phyloP scores from a whole-genome alignment of 176 grass and related monocot species.

The Oryza longistaminata region DNA sequence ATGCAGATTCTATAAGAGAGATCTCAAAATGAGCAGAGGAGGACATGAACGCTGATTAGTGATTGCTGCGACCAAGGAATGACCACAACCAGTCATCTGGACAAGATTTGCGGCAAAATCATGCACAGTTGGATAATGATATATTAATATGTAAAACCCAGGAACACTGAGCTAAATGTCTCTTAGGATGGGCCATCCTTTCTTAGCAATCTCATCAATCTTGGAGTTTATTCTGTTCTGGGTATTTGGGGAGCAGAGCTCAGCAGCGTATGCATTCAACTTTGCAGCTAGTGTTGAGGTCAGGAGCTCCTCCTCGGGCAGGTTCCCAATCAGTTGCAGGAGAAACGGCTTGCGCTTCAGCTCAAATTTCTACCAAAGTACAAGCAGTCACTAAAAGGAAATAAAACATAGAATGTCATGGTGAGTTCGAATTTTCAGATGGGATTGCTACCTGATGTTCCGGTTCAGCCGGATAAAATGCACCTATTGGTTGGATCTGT shows the following conservation, averaged over 20 bases:
- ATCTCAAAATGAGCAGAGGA: conserved; percentile 3
- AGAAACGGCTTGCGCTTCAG: conserved; percentile 75
- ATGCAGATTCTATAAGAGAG: background rate
- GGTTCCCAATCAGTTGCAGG: conserved; percentile 77
- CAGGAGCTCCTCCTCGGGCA: conserved; percentile 78
- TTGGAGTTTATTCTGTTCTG: conserved; percentile 77
- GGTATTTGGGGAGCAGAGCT: conserved; percentile 63
- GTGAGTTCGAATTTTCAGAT: background rate
- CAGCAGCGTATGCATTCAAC: conserved; percentile 78
- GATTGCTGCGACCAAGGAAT: conserved; percentile 5
- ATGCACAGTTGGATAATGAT: background rate
- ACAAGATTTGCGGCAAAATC: conserved; percentile 1
- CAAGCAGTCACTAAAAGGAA: background rate
- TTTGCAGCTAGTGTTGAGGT: conserved; percentile 71
- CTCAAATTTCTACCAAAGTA: conserved; percentile 86
- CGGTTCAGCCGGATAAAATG: conserved; percentile 85
- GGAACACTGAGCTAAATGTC: conserved; percentile 54
- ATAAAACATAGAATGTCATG: background rate
- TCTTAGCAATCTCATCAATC: conserved; percentile 68
- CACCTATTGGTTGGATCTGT: conserved; percentile 64
- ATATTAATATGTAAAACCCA: background rate
- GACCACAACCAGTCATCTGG: background rate
- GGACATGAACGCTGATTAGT: background rate
- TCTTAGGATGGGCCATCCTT: conserved; percentile 78
- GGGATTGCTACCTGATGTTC: conserved; percentile 81